Percentiles rank a stretch among this genome's conserved stretches.
These are phyloP conservation scores for Candida stauntonica DNA, from an alignment of 805 yeast species.

Conservation along the genomic window DNA sequence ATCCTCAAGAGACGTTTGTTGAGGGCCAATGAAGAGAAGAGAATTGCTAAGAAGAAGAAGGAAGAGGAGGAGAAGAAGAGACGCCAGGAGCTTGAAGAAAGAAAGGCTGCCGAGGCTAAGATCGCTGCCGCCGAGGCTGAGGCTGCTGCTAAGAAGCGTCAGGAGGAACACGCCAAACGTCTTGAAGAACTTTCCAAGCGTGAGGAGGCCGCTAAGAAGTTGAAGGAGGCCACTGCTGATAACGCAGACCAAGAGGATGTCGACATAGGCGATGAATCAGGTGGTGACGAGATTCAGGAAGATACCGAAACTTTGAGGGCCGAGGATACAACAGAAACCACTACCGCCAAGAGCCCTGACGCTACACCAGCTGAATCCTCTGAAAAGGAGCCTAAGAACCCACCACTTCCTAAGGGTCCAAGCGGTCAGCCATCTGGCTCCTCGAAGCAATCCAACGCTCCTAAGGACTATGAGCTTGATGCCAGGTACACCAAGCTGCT, in stretches of 20 bases:
- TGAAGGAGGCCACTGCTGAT: slow-evolving; percentile 3
- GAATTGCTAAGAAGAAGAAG: slow-evolving; percentile 9
- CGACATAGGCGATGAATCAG: no score
- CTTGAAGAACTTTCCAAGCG: slow-evolving; percentile 1
- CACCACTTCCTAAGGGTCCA: slow-evolving; percentile 1
- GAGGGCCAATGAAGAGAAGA: slow-evolving; percentile 15
- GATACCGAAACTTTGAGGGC: slow-evolving; percentile 1
- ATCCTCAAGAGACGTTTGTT: slow-evolving; percentile 13
- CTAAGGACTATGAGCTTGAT: neutral
- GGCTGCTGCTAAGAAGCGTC: slow-evolving; percentile 5
- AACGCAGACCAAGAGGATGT: neutral
- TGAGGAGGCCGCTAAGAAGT: slow-evolving; percentile 1
- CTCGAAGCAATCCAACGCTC: no score
- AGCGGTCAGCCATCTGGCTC: neutral
- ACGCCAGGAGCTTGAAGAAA: slow-evolving; percentile 4
- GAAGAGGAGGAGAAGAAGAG: slow-evolving; percentile 13
- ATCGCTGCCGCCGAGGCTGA: slow-evolving; percentile 1
- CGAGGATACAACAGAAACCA: neutral
- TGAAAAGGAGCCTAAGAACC: neutral
- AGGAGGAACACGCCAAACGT: slow-evolving; percentile 6
- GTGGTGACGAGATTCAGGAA: neutral
- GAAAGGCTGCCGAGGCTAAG: slow-evolving; percentile 2
- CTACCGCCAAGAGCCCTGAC: neutral
- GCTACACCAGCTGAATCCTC: neutral
- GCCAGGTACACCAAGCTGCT: neutral